These are phyloP conservation scores for Digitaria exilis DNA, from an alignment of 202 grass and related monocot species.

Conservation along the genomic window DNA sequence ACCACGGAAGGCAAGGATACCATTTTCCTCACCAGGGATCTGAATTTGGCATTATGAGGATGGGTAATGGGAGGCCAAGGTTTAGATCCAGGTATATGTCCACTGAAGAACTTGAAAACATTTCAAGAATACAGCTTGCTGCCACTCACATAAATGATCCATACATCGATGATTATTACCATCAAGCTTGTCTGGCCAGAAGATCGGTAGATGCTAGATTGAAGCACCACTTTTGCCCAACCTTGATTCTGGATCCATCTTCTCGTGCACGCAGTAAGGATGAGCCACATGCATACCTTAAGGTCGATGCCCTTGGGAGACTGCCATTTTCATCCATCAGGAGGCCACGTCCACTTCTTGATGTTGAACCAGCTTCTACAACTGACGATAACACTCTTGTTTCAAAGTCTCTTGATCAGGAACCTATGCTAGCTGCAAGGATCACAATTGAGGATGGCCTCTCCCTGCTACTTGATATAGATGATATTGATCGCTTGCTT, in stretches of 20 bases:
- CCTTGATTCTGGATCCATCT: slow-evolving; percentile 61
- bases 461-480: slow-evolving; percentile 75
- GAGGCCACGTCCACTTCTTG: slow-evolving; percentile 79
- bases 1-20: slow-evolving; percentile 44
- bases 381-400: slow-evolving; percentile 35
- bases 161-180: slow-evolving; percentile 90
- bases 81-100: slow-evolving; percentile 78
- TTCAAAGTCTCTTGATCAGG: slow-evolving; percentile 74
- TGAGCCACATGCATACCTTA: slow-evolving; percentile 85
- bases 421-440: slow-evolving; percentile 84
- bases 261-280: slow-evolving; percentile 57
- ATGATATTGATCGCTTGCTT: slow-evolving; percentile 79
- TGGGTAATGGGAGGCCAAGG: slow-evolving; percentile 58
- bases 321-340: slow-evolving; percentile 87
- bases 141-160: slow-evolving; percentile 78
- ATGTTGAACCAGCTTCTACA: slow-evolving; percentile 67
- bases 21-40: slow-evolving; percentile 47
- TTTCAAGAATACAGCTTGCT: slow-evolving; percentile 75
- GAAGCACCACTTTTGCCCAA: slow-evolving; percentile 73
- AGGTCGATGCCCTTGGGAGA: slow-evolving; percentile 84
- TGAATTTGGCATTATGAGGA: slow-evolving; percentile 45
- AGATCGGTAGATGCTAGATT: slow-evolving; percentile 57
- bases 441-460: slow-evolving; percentile 85
- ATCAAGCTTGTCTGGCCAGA: slow-evolving; percentile 78
- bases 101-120: slow-evolving; percentile 77